Conservation (phyloP, 2,329 filamentous ascomycete genomes). For the Sordariomycetes sp. region DNA sequence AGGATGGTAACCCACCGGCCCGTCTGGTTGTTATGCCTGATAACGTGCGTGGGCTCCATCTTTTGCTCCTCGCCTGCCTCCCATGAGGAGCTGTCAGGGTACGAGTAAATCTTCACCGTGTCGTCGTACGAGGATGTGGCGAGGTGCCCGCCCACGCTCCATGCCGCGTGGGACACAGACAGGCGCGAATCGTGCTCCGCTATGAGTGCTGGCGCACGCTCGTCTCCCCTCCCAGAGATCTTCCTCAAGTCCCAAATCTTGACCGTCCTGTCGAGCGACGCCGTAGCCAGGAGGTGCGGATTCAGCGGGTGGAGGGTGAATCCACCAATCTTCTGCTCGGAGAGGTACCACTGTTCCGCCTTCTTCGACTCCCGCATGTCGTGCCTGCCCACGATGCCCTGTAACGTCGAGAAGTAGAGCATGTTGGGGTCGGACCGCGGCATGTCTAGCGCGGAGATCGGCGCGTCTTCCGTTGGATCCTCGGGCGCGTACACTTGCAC, state of each 20-base stretch:
- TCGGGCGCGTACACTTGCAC: slow-evolving; percentile 69
- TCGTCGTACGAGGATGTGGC: slow-evolving; percentile 94
- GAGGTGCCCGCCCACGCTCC: slow-evolving; percentile 72
- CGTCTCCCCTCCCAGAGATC: slow-evolving; percentile 50
- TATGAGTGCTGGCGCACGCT: slow-evolving; percentile 46
- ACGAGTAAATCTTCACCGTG: slow-evolving; percentile 83
- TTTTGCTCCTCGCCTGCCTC: slow-evolving; percentile 38
- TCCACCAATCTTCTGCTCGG: slow-evolving; percentile 90
- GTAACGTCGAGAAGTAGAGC: slow-evolving; percentile 77
- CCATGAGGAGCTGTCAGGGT: slow-evolving; percentile 49
- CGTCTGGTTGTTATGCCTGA: slow-evolving; percentile 90
- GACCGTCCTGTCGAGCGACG: slow-evolving; percentile 76
- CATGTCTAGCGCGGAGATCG: slow-evolving; percentile 77
- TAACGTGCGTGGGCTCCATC: slow-evolving; percentile 55
- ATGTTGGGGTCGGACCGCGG: slow-evolving; percentile 54
- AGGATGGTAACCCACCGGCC: slow-evolving; percentile 80
- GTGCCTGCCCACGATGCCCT: slow-evolving; percentile 67
- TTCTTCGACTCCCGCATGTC: slow-evolving; percentile 58
- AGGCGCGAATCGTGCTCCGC: slow-evolving; percentile 73
- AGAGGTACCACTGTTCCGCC: slow-evolving; percentile 50
- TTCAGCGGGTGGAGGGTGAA: slow-evolving; percentile 73
- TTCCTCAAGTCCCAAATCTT: slow-evolving; percentile 89
- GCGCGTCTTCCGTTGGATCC: slow-evolving; percentile 56
- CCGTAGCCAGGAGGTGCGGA: slow-evolving; percentile 76
- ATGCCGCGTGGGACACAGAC: slow-evolving; percentile 86